Base-by-base conservation (phyloP, 2,329 filamentous ascomycete species). In the Gnomoniopsis smithogilvyi region DNA sequence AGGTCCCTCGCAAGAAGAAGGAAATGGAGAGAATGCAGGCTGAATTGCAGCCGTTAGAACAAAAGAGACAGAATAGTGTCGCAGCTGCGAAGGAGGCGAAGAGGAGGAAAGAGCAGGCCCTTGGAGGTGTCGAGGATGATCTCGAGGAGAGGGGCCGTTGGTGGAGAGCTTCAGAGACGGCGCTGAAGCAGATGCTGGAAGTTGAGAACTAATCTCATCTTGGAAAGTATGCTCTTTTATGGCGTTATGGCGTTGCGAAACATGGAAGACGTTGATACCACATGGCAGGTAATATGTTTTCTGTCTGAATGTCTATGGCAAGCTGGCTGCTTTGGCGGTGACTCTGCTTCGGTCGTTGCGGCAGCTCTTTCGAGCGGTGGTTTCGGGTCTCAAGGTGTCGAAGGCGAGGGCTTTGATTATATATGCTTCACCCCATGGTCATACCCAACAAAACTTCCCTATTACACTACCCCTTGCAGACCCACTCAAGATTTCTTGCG, bases 71-170 rank as follows among this genome's bases (percentile, higher is more conserved):
- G 62, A 86, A 82, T 52, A 87, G 84, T 62, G 82, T 82, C 34
- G 78, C 83, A 24, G 86, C 88, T 17, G 89, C 89, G n/a, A 83
- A 79, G 64, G 90, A 93, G 67, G 89, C 89, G 14, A 82, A 80
- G 70, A 78, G 85, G 67, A 80, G 88, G 66, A 88, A 86, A 70
- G 88, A 91, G 67, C 81, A 81, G 12, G 81, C 85, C 10, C 74
- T 87, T 8, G 84, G 85, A 6, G 88, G 87, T 6, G 83, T 86
- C 46, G 84, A 84, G 17, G 89, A 92, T 66, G 89, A 93, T 67
- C 71, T 92, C 34, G 90, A 93, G 70, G 87, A 90, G 72, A 81
- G 86, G 65, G 90, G 88, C 6, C 78, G 89, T 64, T 94, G 90
- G 90, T 86, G 87, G 74, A 82, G 84, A 64, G 87, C 86, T 19